Percentiles rank a stretch among this genome's conserved stretches.
phyloP scores from a whole-genome alignment of 2,329 filamentous ascomycete species.

The Epichloe aotearoae region DNA sequence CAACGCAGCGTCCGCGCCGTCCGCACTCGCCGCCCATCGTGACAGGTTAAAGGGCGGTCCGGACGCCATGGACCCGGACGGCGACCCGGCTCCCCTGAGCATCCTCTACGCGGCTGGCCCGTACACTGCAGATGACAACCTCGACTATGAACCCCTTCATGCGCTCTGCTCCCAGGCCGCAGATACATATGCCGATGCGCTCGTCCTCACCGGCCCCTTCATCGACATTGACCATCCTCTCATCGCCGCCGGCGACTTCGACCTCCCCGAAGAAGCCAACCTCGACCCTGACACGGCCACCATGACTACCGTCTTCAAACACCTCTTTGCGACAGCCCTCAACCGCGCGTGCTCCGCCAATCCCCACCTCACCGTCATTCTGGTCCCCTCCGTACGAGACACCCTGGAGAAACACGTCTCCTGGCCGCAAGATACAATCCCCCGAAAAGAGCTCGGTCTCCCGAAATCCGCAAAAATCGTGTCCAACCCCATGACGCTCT shows the following conservation, averaged over 20 bases:
- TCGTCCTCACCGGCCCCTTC: constrained; percentile 78
- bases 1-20: constrained; percentile 55
- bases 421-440: constrained; percentile 59
- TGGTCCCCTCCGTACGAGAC: constrained; percentile 75
- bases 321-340: constrained; percentile 63
- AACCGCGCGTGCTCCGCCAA: constrained; percentile 56
- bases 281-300: constrained; percentile 67
- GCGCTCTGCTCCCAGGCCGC: constrained; percentile 67
- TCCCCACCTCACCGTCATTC: constrained; percentile 65
- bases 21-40: constrained; percentile 53
- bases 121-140: constrained; percentile 83
- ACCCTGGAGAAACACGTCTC: constrained; percentile 70
- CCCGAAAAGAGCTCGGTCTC: constrained; percentile 58
- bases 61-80: constrained; percentile 44
- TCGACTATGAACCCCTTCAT: constrained; percentile 79
- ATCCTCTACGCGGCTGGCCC: constrained; percentile 73
- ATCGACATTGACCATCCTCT: constrained; percentile 84
- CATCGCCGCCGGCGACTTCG: constrained; percentile 67
- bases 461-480: constrained; percentile 63
- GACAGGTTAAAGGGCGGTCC: constrained; percentile 53
- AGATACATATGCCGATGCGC: constrained; percentile 59
- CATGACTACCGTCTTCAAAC: constrained; percentile 69
- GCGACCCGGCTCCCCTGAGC: constrained; percentile 51
- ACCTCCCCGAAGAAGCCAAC: constrained; percentile 51
- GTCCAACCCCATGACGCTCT: constrained; percentile 82